Evolutionary conservation across 805 yeast genomes (phyloP).

Genomic region (Spathaspora arborariae): DNA sequence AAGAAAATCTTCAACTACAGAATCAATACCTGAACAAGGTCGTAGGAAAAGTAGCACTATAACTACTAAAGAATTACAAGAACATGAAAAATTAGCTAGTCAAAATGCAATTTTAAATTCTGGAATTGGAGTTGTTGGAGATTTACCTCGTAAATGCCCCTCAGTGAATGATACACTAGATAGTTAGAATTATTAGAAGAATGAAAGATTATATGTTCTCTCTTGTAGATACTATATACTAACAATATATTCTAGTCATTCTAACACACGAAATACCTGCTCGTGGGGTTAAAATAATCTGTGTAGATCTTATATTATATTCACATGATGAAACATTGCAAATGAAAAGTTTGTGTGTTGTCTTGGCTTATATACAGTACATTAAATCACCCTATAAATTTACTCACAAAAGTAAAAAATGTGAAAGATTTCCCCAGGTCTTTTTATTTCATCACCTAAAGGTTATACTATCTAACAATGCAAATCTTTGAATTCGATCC

Average conservation of each 20-base stretch:
- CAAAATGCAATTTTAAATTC: conserved; percentile 16
- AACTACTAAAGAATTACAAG: conserved; percentile 13
- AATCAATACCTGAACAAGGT: background rate
- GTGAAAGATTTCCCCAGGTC: background rate
- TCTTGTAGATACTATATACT: too few relatives aligned
- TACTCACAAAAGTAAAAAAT: too few relatives aligned
- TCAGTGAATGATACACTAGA: background rate
- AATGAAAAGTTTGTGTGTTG: too few relatives aligned
- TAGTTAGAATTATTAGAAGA: background rate
- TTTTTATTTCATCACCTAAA: background rate
- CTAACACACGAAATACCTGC: too few relatives aligned
- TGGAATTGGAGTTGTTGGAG: conserved; percentile 5
- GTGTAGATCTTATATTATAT: too few relatives aligned
- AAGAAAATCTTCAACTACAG: background rate
- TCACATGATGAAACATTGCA: too few relatives aligned
- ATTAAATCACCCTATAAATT: background rate
- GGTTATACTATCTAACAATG: conserved; percentile 8
- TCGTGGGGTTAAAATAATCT: too few relatives aligned
- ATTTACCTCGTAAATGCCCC: background rate
- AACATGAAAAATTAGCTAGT: conserved; percentile 17
- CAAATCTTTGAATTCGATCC: conserved; percentile 15
- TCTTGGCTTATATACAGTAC: background rate
- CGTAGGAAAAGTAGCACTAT: conserved; percentile 8
- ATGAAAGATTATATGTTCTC: too few relatives aligned
- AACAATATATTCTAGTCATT: too few relatives aligned